Base-by-base conservation (phyloP, 2,329 filamentous ascomycete species). In the Fusarium multiceps region DNA sequence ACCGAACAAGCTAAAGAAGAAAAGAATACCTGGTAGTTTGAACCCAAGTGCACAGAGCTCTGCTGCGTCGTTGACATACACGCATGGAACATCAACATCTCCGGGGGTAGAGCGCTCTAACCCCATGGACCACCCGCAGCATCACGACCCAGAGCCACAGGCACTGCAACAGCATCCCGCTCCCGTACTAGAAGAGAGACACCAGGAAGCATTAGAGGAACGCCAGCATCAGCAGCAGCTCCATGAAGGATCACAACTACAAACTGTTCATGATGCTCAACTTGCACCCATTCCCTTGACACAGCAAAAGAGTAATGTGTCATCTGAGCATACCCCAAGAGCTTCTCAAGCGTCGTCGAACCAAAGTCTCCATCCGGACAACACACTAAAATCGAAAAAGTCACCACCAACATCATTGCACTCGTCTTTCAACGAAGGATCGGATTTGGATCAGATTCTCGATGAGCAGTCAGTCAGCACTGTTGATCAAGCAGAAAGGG, bases 21-120 rank as follows among this genome's bases (percentile, higher is more conserved):
- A 93, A 80, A 86, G 90, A 68, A 83, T 92, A 58, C 90, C 92
- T 1, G 90, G 89, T 43, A 93, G 92, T 75, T 82, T 92, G 23
- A 94, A 93, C 72, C 91, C 90, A 21, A 98, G 95, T 77, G 94
- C 95, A 1, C 94, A 97, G 69, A 98, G 94, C 76, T 98, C 96
- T 18, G 92, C 88, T 9, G 88, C 92, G 18, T 98, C 94, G 10
- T 83, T 97, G 18, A 78, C 82, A 8, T 80, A 84, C 43, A 62
- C 59, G 43, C 78, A 79, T 45, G 76, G 80, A 12, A 78, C 80
- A 3, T 87, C 86, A 10, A 79, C 79, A 4, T 87, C 86, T 8
- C 86, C 87, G 4, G 79, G 75, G 34, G 65, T 77, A 23, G 87
- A 88, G 68, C 64, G 76, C 6, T 56, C 78, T 3, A 85, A 87